Evolutionary conservation across 2,329 filamentous ascomycete species (phyloP), one percentile per base, ranked within the genome.

Genomic region (Sporothrix euskadiensis): DNA sequence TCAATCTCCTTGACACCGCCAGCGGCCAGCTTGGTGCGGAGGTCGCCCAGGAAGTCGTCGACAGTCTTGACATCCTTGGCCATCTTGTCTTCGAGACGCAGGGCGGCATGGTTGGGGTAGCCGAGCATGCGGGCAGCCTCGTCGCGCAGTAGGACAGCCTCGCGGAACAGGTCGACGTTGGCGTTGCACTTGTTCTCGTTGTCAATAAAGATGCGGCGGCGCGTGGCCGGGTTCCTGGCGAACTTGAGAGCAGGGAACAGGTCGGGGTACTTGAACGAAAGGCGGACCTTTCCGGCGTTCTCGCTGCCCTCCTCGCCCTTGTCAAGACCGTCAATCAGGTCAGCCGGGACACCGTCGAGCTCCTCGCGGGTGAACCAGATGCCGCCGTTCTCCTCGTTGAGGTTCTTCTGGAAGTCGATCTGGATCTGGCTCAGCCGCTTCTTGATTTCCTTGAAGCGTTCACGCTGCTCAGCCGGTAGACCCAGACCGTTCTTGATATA

Each of bases 391-490:
- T 96, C 93, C 81, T 95, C 92, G 79, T 94, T 94, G 74, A 95
- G 84, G 78, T 91, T 92, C 84, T 94, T 94, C 79, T 92, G 89
- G 81, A 93, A 93, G 73, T 89, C 85, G 74, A 94, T 94, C 78
- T 88, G 86, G 77, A 95, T 87, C 80, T 91, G 88, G 76, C 90
- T 92, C 73, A 96, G 84, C 14, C 92, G 85, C 85, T 93, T 93
- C 87, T 93, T 93, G 83, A 95, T 94, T 81, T 91, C 91, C 85
- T 94, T 95, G 87, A 95, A 95, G 61, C 92, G 88, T 77, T 94
- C 92, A 75, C 92, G 84, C 83, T 94, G 85, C 0, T 92, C 92
- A 32, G 88, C 88, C 1, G 92, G 90, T 69, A 96, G 84, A 3
- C 89, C 89, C 65, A 96, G 83, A 16, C 93, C 93, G 80, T 94